Base-by-base conservation (phyloP, 441 rosid species). In the Flueggea neowawraea region DNA sequence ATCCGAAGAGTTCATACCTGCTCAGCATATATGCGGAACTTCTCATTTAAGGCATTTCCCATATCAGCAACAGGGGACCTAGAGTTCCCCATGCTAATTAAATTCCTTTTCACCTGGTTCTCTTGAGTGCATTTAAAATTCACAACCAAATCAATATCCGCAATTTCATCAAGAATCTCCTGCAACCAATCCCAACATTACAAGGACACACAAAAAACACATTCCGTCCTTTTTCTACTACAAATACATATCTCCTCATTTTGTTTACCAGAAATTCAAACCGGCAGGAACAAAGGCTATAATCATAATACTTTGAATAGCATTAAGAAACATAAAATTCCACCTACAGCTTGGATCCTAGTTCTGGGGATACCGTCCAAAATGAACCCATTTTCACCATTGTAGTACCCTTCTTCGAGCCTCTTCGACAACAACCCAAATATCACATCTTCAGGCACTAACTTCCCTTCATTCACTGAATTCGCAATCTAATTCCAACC, bases 291-390 rank as follows among this genome's bases (percentile, higher is more conserved):
- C 41, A 36, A 36, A 36, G 41, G 9, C 41, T 0, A 3, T 8
- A 36, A 36, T 5, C 9, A 36, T 5, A 36, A 36, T 8, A 3
- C 9, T 36, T 1, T 36, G 41, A 5, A 15, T 4, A 56, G 15
- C 50, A 65, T 43, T 1, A 58, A 51, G 52, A 33, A 22, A 10
- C 31, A 55, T 13, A 49, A 55, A 10, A 48, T 14, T 28, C 59
- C 45, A 80, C 96, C 76, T 61, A 90, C 98, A 6, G 91, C 96
- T 73, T 90, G 97, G 33, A 62, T 54, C 59, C 86, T 81, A 32
- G 96, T 85, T 45, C 95, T 81, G 41, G 97, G 97, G 72, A 90
- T 77, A 4, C 98, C 98, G 63, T 90, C 97, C 45, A 93, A 82
- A 65, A 93, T 88, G 79, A 93, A 90, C 54, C 97, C 98, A 22